A percentile compares a stretch with the other conserved stretches of the same genome.
phyloP scores from a whole-genome alignment of 1,284 basidiomycete genomes.

The Moniliella sp. region DNA sequence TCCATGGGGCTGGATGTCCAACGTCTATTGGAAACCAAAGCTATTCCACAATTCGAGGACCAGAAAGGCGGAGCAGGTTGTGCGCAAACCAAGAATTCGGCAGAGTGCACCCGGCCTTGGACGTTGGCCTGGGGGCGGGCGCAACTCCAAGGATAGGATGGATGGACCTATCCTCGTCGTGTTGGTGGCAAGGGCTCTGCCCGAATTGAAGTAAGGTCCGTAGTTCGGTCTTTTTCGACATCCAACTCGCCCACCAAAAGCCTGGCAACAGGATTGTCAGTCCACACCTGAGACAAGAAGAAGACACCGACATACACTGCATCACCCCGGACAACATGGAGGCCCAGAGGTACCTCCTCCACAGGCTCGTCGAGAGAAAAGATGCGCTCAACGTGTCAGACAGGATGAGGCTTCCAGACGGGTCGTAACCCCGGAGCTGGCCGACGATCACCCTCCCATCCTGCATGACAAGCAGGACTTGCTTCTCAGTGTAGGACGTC shows the following conservation, averaged over 20 bases:
- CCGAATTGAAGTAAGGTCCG: conserved; percentile 56
- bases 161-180: no score
- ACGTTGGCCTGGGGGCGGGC: no score
- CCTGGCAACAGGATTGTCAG: conserved; percentile 36
- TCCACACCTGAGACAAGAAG: background rate
- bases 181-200: conserved; percentile 77
- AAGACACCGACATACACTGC: conserved; percentile 51
- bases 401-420: conserved; percentile 21
- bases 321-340: conserved; percentile 91
- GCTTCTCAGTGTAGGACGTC: no score
- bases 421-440: conserved; percentile 18
- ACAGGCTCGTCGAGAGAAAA: conserved; percentile 46
- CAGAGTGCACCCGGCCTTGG: no score
- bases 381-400: conserved; percentile 20
- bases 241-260: conserved; percentile 78
- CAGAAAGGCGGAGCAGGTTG: no score
- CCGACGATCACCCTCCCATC: conserved; percentile 57
- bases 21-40: no score
- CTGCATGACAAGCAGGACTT: conserved; percentile 66
- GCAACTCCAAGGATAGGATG: no score
- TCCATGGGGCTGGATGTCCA: no score
- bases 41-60: no score
- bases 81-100: no score
- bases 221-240: conserved; percentile 54
- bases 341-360: conserved; percentile 77